These are phyloP conservation scores for Trypanosoma cruzi DNA, from an alignment of 208 protist genomes.

Conservation along the genomic window DNA sequence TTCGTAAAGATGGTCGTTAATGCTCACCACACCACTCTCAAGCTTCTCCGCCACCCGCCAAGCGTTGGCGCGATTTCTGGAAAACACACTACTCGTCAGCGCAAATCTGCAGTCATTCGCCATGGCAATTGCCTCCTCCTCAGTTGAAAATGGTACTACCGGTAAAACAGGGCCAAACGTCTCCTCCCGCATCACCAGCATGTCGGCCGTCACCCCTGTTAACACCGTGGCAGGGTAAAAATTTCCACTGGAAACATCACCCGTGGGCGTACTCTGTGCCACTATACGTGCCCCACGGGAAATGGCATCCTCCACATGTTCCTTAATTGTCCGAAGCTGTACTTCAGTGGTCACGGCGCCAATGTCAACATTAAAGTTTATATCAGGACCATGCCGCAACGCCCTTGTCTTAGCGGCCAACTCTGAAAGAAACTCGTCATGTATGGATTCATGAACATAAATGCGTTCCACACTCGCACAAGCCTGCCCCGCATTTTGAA, in stretches of 20 bases:
- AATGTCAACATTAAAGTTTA: slow-evolving; percentile 67
- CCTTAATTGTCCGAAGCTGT: slow-evolving; percentile 64
- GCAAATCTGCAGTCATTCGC: slow-evolving; percentile 79
- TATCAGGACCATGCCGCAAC: slow-evolving; percentile 70
- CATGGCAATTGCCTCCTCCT: slow-evolving; percentile 76
- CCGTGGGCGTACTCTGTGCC: slow-evolving; percentile 65
- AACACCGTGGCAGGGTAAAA: slow-evolving; percentile 91
- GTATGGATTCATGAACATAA: slow-evolving; percentile 71
- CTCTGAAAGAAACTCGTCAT: slow-evolving; percentile 68
- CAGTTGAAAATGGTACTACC: slow-evolving; percentile 70
- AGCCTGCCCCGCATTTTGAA: slow-evolving; percentile 83
- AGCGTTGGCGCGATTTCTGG: slow-evolving; percentile 34
- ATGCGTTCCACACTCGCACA: slow-evolving; percentile 80
- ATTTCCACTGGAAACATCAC: slow-evolving; percentile 45
- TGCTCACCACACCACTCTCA: slow-evolving; percentile 80
- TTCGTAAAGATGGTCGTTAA: slow-evolving; percentile 82
- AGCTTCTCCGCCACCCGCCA: slow-evolving; percentile 46
- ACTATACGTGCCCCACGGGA: slow-evolving; percentile 58
- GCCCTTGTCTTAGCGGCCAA: slow-evolving; percentile 68
- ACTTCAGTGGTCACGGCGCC: slow-evolving; percentile 64
- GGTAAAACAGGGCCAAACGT: slow-evolving; percentile 92
- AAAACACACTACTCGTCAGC: slow-evolving; percentile 84
- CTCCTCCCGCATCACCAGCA: slow-evolving; percentile 90
- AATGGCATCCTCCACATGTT: slow-evolving; percentile 72
- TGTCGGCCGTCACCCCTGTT: slow-evolving; percentile 67